phyloP scores from a whole-genome alignment of 495 filamentous ascomycete species.

The Aspergillus cristatus region DNA sequence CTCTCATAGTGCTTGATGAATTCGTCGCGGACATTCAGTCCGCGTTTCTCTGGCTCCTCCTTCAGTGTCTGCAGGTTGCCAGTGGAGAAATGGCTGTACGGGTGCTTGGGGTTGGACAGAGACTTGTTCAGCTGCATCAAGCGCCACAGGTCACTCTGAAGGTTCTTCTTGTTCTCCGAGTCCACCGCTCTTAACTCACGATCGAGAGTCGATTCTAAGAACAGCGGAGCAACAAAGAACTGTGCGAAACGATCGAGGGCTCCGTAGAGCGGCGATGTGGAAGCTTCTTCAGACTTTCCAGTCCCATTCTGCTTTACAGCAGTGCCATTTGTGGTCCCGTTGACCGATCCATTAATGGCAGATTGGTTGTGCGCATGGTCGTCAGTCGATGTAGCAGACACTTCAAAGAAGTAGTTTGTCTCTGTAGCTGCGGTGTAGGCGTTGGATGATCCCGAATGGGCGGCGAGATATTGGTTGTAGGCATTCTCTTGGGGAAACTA shows the following conservation, averaged over 20 bases:
- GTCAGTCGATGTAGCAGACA: slow-evolving; percentile 56
- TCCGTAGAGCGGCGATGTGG: slow-evolving; percentile 66
- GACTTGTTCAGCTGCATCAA: slow-evolving; percentile 87
- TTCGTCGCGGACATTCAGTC: slow-evolving; percentile 81
- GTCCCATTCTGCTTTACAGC: slow-evolving; percentile 6
- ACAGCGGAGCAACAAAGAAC: slow-evolving; percentile 91
- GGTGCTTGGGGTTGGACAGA: slow-evolving; percentile 80
- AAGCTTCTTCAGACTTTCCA: slow-evolving; percentile 6
- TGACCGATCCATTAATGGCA: slow-evolving; percentile 24
- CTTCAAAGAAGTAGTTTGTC: slow-evolving; percentile 97
- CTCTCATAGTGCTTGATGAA: slow-evolving; percentile 90
- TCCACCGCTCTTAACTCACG: slow-evolving; percentile 89
- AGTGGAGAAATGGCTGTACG: slow-evolving; percentile 94
- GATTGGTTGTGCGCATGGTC: slow-evolving; percentile 20
- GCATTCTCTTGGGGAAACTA: slow-evolving; percentile 91
- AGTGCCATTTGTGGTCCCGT: slow-evolving; percentile 36
- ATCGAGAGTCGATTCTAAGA: slow-evolving; percentile 81
- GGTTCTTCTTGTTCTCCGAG: slow-evolving; percentile 99
- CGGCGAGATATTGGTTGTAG: slow-evolving; percentile 85
- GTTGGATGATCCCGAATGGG: slow-evolving; percentile 86
- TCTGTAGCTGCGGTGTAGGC: slow-evolving; percentile 89
- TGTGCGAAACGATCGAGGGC: slow-evolving; percentile 94
- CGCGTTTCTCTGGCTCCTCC: slow-evolving; percentile 68
- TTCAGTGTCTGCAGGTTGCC: slow-evolving; percentile 87
- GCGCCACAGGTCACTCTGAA: slow-evolving; percentile 92